Base-by-base conservation (phyloP, 805 yeast species). In the Trichomonascus vanleenenianus region DNA sequence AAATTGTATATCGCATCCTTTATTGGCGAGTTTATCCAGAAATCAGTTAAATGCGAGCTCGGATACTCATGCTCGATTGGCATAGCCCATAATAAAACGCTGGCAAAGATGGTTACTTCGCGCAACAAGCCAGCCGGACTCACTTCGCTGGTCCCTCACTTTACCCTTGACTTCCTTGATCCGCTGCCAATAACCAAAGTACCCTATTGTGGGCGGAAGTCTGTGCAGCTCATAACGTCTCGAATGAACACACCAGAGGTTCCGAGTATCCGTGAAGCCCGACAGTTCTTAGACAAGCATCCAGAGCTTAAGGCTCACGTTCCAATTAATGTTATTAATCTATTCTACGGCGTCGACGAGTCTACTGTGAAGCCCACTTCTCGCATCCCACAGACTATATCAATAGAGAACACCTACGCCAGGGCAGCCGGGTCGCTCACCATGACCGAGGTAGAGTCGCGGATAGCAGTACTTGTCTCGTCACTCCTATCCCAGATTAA, bases 31-130 rank as follows among this genome's bases (percentile, higher is more conserved):
- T 47, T 57, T 36, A 30, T 62, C 8, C 51, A 51, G 42, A 61
- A 59, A 39, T 40, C 51, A 3, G 54, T 62, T 31, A 33, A 40
- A 38, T 38, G 54, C 11, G 62, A 57, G 25, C 46, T 44, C 11
- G 60, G 59, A 2, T 60, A 54, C 41, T 47, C 55, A 16, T 59
- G 63, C 49, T 58, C 64, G 1, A 56, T 62, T 19, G 66, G 66
- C 15, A 58, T 60, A 5, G 64, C 56, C 2, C 20, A 49, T 2
- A 52, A 58, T 25, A 57, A 53, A 30, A 52, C 55, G 4, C 35
- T 55, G 15, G 62, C 65, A 20, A 62, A 62, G 42, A 57, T 62
- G 55, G 58, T 52, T 2, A 52, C 62, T 15, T 44, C 48, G 6
- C n/a, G 38, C n/a, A 55, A 58, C 48, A 62, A 62, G 37, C 66